Evolutionary conservation across 805 yeast genomes (phyloP), one percentile per base, ranked within the genome.

Genomic region (Metschnikowia baotianmanensis): DNA sequence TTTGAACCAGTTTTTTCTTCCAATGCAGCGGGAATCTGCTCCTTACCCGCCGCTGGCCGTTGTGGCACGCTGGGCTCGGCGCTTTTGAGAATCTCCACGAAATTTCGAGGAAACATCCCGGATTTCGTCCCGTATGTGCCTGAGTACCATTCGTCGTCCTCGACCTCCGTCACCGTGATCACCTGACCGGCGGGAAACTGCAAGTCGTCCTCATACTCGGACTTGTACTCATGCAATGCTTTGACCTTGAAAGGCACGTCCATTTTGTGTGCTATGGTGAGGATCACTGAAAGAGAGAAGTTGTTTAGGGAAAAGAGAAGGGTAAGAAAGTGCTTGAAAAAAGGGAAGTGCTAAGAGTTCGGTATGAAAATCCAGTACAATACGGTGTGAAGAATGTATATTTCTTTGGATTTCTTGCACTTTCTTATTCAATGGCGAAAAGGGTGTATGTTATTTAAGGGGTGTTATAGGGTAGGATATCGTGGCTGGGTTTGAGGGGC

Each of bases 131-230:
- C 65, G 52, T 76, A 84, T 4, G 71, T 65, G 3, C 99, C 99
- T 28, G 76, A 69, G 57, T 78, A 84, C 98, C 98, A 93, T 48
- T 90, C 96, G 6, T 82, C 95, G 60, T 91, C 97, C 51, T 88
- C 96, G 38, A 86, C 71, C 27, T 77, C 79, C 5, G 82, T 79
- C 20, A 91, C 96, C 3, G 80, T 77, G 49, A 91, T 82, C 21
- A 76, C 49, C 58, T 85, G 88, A 16, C 85, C 90, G 4, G 69
- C 77, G 0, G 61, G 59, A 52, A 91, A 90, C 24, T 76, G 70
- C 57, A 91, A 73, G 60, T 91, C 99, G 59, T 93, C 98, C 21
- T 81, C 87, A 48, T 79, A 87, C 6, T 67, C 73, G 11, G 73
- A 67, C 45, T 58, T 61, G 63, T 85, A 86, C 36, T 82, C 84